Percentiles rank a stretch among this genome's conserved stretches.
Evolutionary conservation across 805 yeast genomes (phyloP).

Genomic region (Ogataea nonfermentans): DNA sequence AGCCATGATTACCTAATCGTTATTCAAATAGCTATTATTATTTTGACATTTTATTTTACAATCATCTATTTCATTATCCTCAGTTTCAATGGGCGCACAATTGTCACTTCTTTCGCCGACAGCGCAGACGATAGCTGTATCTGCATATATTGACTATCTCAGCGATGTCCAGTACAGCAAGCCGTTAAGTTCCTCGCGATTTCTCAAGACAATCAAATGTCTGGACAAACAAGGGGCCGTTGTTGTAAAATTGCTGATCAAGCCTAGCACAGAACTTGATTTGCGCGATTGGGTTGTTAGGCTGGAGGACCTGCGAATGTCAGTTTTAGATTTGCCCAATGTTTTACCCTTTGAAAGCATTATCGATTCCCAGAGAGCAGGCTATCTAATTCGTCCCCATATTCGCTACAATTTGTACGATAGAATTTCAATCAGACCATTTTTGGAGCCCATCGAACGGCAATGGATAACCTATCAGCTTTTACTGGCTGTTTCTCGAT

Average conservation of each 20-base stretch:
- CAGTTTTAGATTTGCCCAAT: constrained; percentile 53
- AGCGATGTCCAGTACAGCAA: constrained; percentile 72
- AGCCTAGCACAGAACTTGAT: constrained; percentile 50
- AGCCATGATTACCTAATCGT: background rate
- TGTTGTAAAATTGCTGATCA: constrained; percentile 79
- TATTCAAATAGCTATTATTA: no score
- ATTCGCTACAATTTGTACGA: constrained; percentile 82
- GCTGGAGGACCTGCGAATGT: constrained; percentile 35
- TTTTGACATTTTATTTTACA: no score
- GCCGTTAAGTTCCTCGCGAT: constrained; percentile 76
- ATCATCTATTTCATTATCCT: no score
- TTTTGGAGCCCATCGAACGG: constrained; percentile 76
- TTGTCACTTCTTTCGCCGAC: constrained; percentile 85
- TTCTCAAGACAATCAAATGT: constrained; percentile 82
- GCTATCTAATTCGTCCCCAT: constrained; percentile 82
- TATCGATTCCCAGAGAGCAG: constrained; percentile 88
- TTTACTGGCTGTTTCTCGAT: constrained; percentile 54
- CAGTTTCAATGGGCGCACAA: constrained; percentile 74
- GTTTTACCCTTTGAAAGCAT: constrained; percentile 70
- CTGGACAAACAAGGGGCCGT: constrained; percentile 68
- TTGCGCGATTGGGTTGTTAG: constrained; percentile 30
- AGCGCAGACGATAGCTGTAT: constrained; percentile 86
- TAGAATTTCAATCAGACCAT: constrained; percentile 82
- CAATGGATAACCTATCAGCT: constrained; percentile 83
- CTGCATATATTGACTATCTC: constrained; percentile 83